Evolutionary conservation across 1,139 yeast genomes (phyloP), one percentile per base, ranked within the genome.

Genomic region (Magnusiomyces tetraspermus): DNA sequence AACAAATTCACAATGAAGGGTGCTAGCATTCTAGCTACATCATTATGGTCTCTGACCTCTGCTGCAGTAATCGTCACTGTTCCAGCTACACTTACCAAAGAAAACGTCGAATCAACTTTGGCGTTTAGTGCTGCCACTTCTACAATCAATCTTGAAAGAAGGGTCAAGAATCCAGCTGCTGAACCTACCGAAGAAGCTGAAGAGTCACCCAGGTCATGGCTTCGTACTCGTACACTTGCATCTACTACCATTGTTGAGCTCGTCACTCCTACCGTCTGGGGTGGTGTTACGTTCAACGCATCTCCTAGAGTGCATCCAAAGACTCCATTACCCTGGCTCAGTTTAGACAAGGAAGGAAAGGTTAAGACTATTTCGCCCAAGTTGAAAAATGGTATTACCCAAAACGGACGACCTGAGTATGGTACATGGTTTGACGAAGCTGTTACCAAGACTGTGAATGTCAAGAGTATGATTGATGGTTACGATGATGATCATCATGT

Each of bases 301-400:
- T 79, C 81, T 61, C 95, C 95, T 1, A 79, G 86, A 0, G 66
- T 63, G 2, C 68, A 69, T 8, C 78, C 83, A 10, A 79, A 86
- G 22, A 73, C 83, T 57, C 75, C 85, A 56, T 80, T 81, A 58
- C 85, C 85, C n/a, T 88, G 96, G 96, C 73, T 88, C 49, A 77
- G 87, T 1, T 73, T 88, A 61, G 76, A 87, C 53, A 82, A 83
- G 57, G 79, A 83, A 56, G 96, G 96, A 8, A 67, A 76, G n/a
- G 94, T 96, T 52, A 82, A 83, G 66, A 86, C 95, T 0, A 79
- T 87, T 51, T 73, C 69, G 48, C 96, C 96, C 1, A 76, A 85
- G 60, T 61, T 80, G 61, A 86, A 86, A 62, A 80, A 82, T 57
- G 95, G 95, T 4, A 72, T 69, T 51, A 82, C 83, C 46, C 77